These are phyloP conservation scores for Juncus inflexus DNA, from an alignment of 176 grass and related monocot species.

Conservation along the genomic window DNA sequence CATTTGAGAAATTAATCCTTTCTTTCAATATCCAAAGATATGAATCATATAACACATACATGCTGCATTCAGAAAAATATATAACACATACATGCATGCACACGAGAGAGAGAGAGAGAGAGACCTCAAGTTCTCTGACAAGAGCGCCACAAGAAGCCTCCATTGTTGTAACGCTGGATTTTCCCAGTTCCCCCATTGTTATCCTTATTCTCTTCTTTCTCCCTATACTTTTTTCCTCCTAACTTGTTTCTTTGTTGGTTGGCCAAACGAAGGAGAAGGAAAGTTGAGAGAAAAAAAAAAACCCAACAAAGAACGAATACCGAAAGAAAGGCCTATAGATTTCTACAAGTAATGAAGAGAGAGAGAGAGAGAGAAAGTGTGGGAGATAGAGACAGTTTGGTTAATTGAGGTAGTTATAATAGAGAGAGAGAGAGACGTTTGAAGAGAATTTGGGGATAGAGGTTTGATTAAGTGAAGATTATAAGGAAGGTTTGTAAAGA, in stretches of 20 bases:
- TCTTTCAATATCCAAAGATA: too few species aligned
- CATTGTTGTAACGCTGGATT: constrained; percentile 49
- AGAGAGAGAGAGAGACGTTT: constrained; percentile 13
- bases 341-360: neutral
- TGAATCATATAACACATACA: too few species aligned
- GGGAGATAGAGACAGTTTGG: constrained; percentile 8
- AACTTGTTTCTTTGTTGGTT: too few species aligned
- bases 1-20: too few species aligned
- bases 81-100: too few species aligned
- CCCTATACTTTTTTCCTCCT: neutral
- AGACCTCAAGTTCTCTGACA: constrained; percentile 86
- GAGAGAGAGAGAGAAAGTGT: constrained; percentile 8
- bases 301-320: too few species aligned
- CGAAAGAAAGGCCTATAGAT: neutral
- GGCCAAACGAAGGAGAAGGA: too few species aligned
- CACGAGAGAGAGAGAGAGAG: constrained; percentile 4
- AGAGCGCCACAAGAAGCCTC: constrained; percentile 70
- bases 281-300: too few species aligned
- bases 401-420: constrained; percentile 24
- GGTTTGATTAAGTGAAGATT: neutral
- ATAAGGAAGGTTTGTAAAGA: neutral
- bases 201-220: constrained; percentile 8
- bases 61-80: too few species aligned
- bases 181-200: constrained; percentile 54
- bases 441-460: neutral